Percentiles rank a stretch among this genome's conserved stretches.
Conservation (phyloP, 768 basidiomycete species). For the Boletus rex-veris region DNA sequence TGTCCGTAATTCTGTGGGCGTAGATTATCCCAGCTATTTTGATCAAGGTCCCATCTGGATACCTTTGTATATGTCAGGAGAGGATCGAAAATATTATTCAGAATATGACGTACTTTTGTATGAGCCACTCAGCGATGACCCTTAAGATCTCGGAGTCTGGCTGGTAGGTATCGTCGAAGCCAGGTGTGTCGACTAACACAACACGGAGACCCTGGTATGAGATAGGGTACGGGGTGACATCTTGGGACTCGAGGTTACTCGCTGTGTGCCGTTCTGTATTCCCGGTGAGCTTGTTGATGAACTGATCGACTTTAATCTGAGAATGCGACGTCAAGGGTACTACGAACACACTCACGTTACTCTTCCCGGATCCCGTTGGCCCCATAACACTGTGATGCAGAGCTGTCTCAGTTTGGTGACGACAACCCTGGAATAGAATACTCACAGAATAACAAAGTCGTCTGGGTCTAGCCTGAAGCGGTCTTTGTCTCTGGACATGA, state of each 20-base stretch:
- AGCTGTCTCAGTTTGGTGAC: background rate
- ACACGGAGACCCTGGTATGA: background rate
- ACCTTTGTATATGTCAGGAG: background rate
- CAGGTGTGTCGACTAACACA: conserved; percentile 21
- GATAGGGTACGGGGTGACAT: conserved; percentile 3
- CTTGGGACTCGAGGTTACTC: conserved; percentile 1
- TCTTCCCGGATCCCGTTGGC: too few relatives aligned
- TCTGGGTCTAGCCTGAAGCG: conserved; percentile 7
- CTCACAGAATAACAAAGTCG: conserved; percentile 17
- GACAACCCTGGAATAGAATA: background rate
- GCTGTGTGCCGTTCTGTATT: background rate
- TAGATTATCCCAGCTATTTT: conserved; percentile 33
- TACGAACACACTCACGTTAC: background rate
- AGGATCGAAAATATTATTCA: background rate
- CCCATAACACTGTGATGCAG: background rate
- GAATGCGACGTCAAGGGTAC: background rate
- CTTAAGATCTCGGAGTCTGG: conserved; percentile 11
- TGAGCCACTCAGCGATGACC: conserved; percentile 16
- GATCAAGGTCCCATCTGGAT: background rate
- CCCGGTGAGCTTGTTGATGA: conserved; percentile 13
- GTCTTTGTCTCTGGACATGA: too few relatives aligned
- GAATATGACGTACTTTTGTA: conserved; percentile 9
- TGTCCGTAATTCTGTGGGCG: conserved; percentile 34
- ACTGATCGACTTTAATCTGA: background rate
- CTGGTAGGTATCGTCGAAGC: conserved; percentile 21